phyloP scores from a whole-genome alignment of 2,329 filamentous ascomycete species.

The Colletotrichum godetiae region DNA sequence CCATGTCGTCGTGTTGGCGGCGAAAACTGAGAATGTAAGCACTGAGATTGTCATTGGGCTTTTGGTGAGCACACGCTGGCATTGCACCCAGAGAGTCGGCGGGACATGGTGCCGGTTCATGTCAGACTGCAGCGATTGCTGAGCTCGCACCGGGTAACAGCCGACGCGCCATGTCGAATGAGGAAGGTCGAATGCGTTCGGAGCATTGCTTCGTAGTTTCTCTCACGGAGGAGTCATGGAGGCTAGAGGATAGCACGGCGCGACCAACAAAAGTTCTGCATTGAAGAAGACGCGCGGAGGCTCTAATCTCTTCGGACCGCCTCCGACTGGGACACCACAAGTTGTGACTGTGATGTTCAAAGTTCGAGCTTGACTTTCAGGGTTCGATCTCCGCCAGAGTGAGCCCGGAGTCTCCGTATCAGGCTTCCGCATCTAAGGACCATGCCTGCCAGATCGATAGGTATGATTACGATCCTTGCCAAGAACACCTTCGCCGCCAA shows the following conservation, averaged over 20 bases:
- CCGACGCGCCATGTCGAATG: neutral
- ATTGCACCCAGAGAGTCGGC: neutral
- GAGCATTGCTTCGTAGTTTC: neutral
- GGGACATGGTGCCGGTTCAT: neutral
- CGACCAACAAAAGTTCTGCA: neutral
- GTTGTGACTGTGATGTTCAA: neutral
- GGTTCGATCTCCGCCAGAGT: neutral
- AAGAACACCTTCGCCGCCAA: neutral
- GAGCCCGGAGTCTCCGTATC: neutral
- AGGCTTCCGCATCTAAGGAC: neutral
- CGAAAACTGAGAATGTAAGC: neutral
- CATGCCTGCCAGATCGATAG: neutral
- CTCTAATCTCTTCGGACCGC: neutral
- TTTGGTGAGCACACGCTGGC: neutral
- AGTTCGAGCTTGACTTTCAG: neutral
- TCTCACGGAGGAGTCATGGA: neutral
- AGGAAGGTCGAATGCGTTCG: slow-evolving; percentile 11
- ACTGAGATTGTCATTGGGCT: neutral
- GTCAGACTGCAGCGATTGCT: neutral
- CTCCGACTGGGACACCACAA: neutral
- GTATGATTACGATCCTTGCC: neutral
- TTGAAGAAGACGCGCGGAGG: neutral
- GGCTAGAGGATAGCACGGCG: neutral
- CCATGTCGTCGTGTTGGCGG: neutral
- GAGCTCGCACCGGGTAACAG: neutral